Conservation (phyloP, 108 stramenopile species). For the Parmales sp. region DNA sequence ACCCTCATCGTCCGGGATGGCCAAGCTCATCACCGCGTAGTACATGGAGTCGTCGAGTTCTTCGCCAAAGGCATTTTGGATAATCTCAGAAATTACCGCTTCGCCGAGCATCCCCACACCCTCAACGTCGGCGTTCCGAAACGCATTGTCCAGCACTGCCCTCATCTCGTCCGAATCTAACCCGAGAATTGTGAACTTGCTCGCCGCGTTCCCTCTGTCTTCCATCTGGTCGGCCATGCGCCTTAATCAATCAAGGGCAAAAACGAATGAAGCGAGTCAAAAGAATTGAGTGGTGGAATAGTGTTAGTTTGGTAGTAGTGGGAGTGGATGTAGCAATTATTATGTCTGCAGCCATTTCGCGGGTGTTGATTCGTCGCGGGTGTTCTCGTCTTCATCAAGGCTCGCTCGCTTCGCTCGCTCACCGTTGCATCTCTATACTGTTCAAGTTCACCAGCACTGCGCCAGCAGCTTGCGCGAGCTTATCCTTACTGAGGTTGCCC, state of each 20-base stretch:
- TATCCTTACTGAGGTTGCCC: conserved; percentile 5
- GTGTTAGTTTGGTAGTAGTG: too few species aligned
- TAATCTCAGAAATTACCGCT: conserved; percentile 9
- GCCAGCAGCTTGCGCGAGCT: conserved; percentile 16
- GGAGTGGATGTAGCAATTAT: too few species aligned
- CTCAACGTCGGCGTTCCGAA: conserved; percentile 13
- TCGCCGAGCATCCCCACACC: conserved; percentile 1
- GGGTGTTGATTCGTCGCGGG: too few species aligned
- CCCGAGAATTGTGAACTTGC: conserved; percentile 16
- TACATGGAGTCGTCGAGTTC: conserved; percentile 17
- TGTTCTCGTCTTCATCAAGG: too few species aligned
- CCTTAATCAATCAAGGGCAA: too few species aligned
- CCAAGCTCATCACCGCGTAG: conserved; percentile 13
- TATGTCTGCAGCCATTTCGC: too few species aligned
- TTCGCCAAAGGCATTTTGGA: conserved; percentile 12
- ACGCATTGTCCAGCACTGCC: conserved; percentile 8
- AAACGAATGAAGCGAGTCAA: too few species aligned
- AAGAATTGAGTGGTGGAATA: too few species aligned
- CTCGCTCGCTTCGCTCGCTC: too few species aligned
- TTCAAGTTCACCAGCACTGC: conserved; percentile 19
- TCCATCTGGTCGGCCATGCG: conserved; percentile 8
- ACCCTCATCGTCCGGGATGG: conserved; percentile 16
- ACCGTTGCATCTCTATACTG: conserved; percentile 15
- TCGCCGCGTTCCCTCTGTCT: conserved; percentile 7
- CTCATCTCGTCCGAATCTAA: conserved; percentile 15